phyloP scores from a whole-genome alignment of 2,329 filamentous ascomycete genomes.

The Elsinoe necatrix region DNA sequence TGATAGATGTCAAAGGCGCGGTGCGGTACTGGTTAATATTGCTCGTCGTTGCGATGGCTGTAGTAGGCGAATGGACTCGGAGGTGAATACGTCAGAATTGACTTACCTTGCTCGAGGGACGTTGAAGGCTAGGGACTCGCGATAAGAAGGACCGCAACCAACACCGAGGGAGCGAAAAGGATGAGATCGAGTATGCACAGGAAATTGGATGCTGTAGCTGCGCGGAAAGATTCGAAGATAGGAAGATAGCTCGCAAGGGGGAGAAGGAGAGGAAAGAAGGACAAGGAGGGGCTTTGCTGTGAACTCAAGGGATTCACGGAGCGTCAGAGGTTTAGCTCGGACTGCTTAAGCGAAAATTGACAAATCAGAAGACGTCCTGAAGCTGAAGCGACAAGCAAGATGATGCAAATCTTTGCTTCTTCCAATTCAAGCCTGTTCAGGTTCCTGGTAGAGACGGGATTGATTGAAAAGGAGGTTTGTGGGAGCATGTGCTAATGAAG shows the following conservation, averaged over 20 bases:
- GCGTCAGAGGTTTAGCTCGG: constrained; percentile 4
- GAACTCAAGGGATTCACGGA: constrained; percentile 10
- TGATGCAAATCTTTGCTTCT: constrained; percentile 15
- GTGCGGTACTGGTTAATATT: neutral
- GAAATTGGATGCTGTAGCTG: constrained; percentile 16
- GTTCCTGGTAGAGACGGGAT: neutral
- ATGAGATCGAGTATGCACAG: constrained; percentile 16
- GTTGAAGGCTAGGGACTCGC: constrained; percentile 13
- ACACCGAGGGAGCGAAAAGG: constrained; percentile 14
- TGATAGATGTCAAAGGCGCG: neutral
- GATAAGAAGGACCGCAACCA: constrained; percentile 13
- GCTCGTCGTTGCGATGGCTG: neutral
- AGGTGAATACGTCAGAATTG: constrained; percentile 8
- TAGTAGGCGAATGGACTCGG: neutral
- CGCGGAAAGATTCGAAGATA: constrained; percentile 4
- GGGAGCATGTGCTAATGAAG: no score
- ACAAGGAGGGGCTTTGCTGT: constrained; percentile 15
- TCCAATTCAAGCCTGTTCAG: neutral
- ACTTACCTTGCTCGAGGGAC: neutral
- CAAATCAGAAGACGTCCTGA: constrained; percentile 1
- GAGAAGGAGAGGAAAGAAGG: constrained; percentile 14
- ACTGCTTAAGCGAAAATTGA: constrained; percentile 13
- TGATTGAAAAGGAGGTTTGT: neutral
- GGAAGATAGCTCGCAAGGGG: constrained; percentile 11
- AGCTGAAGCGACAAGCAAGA: constrained; percentile 7